These are phyloP conservation scores for Wallacemonas sp. DNA, from an alignment of 208 protist species.

Conservation along the genomic window DNA sequence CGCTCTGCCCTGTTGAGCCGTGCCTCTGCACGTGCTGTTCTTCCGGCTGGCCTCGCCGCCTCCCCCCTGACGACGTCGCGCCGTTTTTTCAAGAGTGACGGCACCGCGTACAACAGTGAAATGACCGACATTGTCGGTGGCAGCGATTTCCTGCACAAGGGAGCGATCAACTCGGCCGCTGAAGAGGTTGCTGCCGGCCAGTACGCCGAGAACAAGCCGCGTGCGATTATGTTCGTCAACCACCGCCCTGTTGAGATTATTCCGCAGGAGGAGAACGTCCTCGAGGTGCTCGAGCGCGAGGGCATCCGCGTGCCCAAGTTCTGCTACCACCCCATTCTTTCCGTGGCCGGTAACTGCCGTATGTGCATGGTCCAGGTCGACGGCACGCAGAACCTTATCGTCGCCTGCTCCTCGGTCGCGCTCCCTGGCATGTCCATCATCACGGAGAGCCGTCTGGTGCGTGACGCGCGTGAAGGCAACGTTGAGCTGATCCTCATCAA, in stretches of 20 bases:
- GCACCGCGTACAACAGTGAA: constrained; percentile 72
- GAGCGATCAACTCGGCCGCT: constrained; percentile 40
- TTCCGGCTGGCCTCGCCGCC: neutral
- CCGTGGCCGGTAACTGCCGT: constrained; percentile 97
- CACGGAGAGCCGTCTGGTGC: constrained; percentile 94
- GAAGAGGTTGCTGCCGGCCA: constrained; percentile 80
- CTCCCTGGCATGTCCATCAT: constrained; percentile 96
- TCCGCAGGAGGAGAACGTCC: constrained; percentile 90
- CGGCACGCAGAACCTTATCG: constrained; percentile 95
- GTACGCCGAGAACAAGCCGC: constrained; percentile 86
- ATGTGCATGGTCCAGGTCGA: constrained; percentile 98
- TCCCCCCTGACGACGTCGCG: constrained; percentile 19
- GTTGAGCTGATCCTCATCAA: constrained; percentile 98
- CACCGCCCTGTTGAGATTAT: constrained; percentile 91
- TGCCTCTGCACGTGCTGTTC: neutral
- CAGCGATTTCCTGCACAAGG: constrained; percentile 55
- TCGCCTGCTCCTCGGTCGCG: constrained; percentile 95
- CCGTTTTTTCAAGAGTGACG: constrained; percentile 69
- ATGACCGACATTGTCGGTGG: constrained; percentile 60
- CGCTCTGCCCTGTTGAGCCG: constrained; percentile 2
- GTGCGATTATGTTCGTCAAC: constrained; percentile 93
- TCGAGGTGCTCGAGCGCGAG: constrained; percentile 90
- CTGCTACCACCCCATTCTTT: constrained; percentile 93
- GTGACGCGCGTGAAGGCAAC: constrained; percentile 95
- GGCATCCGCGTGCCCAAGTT: constrained; percentile 92